phyloP scores from a whole-genome alignment of 257 asterid species.

The Solanum chaucha region DNA sequence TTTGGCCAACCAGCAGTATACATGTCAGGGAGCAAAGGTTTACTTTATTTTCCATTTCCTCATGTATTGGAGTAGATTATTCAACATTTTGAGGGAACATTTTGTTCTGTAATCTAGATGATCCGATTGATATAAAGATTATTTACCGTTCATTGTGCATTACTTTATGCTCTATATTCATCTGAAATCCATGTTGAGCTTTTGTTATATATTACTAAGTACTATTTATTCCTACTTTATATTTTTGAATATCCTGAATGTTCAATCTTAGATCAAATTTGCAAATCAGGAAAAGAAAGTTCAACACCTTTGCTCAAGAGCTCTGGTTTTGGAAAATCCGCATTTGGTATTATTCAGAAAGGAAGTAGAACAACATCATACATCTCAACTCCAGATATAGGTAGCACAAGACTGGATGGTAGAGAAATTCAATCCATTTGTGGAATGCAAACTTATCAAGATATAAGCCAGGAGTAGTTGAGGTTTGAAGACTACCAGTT shows the following conservation, averaged over 20 bases:
- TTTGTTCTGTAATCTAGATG: background rate
- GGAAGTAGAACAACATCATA: slow-evolving; percentile 54
- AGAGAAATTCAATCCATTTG: slow-evolving; percentile 58
- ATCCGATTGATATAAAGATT: background rate
- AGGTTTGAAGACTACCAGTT: no score
- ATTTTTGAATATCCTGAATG: no score
- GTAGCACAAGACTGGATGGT: slow-evolving; percentile 14
- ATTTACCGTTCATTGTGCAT: background rate
- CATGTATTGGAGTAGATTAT: background rate
- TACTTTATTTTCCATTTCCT: background rate
- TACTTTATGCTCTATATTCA: background rate
- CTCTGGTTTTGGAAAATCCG: background rate
- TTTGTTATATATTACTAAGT: background rate
- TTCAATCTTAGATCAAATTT: background rate
- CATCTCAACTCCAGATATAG: slow-evolving; percentile 44
- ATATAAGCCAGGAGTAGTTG: slow-evolving; percentile 67
- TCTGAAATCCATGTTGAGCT: background rate
- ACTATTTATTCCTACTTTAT: background rate
- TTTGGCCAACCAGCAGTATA: background rate
- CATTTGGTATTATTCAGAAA: background rate
- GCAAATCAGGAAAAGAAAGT: background rate
- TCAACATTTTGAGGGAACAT: no score
- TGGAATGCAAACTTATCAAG: slow-evolving; percentile 49
- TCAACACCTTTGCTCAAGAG: background rate
- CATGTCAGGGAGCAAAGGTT: background rate